Percentiles rank a stretch among this genome's conserved stretches.
Evolutionary conservation across 2,329 filamentous ascomycete genomes (phyloP).

Genomic region (Stemphylium lycopersici): DNA sequence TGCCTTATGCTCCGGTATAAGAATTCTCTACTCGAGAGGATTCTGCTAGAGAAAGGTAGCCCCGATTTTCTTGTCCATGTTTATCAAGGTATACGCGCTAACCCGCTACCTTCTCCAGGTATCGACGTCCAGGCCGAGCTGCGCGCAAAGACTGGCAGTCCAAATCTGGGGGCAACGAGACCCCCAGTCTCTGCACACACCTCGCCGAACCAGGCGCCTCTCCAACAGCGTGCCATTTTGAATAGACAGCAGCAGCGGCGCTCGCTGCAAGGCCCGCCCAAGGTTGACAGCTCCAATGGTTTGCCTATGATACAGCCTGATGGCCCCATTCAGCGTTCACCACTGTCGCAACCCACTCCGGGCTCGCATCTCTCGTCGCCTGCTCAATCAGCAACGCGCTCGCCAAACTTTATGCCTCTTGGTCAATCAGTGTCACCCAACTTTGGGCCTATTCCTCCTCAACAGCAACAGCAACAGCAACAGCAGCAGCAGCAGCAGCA

Average conservation of each 20-base stretch:
- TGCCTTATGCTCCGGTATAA: conserved; percentile 98
- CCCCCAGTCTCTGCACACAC: conserved; percentile 61
- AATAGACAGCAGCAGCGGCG: conserved; percentile 78
- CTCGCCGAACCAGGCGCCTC: conserved; percentile 64
- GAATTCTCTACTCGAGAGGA: conserved; percentile 93
- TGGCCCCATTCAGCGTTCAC: conserved; percentile 61
- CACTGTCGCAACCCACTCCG: conserved; percentile 80
- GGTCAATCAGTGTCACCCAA: conserved; percentile 67
- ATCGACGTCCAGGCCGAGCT: conserved; percentile 98
- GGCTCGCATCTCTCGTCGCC: conserved; percentile 79
- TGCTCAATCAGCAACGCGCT: conserved; percentile 61
- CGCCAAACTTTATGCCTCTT: conserved; percentile 64
- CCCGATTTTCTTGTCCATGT: conserved; percentile 6
- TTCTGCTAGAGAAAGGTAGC: conserved; percentile 91
- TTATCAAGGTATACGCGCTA: conserved; percentile 19
- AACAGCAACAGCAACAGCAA: conserved; percentile 47
- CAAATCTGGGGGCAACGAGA: conserved; percentile 72
- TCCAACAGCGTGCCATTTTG: conserved; percentile 79
- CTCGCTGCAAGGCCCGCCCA: conserved; percentile 76
- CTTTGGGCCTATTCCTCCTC: conserved; percentile 59
- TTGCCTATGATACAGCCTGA: conserved; percentile 50
- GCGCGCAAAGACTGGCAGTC: conserved; percentile 88
- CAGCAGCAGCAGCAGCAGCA: conserved; percentile 42
- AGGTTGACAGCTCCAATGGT: conserved; percentile 62
- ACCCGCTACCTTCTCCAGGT: conserved; percentile 58